These are phyloP conservation scores for Mycena vitilis DNA, from an alignment of 768 basidiomycete species.

Conservation along the genomic window DNA sequence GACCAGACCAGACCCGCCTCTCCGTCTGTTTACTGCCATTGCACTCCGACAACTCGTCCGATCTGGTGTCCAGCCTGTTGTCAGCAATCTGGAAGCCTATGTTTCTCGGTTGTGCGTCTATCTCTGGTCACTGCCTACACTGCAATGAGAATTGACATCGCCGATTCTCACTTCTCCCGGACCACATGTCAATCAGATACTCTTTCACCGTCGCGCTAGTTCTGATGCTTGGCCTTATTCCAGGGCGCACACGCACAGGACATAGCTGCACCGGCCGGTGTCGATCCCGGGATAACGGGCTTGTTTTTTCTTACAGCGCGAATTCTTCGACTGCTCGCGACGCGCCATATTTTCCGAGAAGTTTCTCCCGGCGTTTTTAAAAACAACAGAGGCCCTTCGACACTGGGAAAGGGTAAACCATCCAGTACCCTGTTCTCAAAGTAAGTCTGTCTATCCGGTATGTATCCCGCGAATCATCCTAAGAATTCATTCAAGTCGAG, in stretches of 20 bases:
- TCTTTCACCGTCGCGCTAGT: neutral
- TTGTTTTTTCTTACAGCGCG: conserved; percentile 35
- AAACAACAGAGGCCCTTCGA: conserved; percentile 46
- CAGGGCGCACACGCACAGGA: conserved; percentile 45
- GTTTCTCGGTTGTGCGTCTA: too few relatives aligned
- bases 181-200: conserved; percentile 28
- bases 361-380: conserved; percentile 44
- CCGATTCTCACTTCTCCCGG: too few relatives aligned
- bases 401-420: conserved; percentile 42
- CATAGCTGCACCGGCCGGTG: conserved; percentile 40
- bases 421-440: conserved; percentile 34
- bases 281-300: conserved; percentile 45
- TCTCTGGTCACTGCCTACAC: too few relatives aligned
- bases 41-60: too few relatives aligned
- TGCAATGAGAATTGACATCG: too few relatives aligned
- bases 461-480: neutral
- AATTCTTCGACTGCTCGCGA: conserved; percentile 47
- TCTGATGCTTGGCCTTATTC: neutral
- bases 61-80: too few relatives aligned
- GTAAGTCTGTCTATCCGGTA: conserved; percentile 18
- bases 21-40: too few relatives aligned
- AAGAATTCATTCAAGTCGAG: conserved; percentile 10
- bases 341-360: conserved; percentile 49
- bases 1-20: too few relatives aligned
- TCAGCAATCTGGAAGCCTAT: too few relatives aligned